These are phyloP conservation scores for Pseudoneurospora amorphoporcata DNA, from an alignment of 495 filamentous ascomycete species.

Conservation along the genomic window DNA sequence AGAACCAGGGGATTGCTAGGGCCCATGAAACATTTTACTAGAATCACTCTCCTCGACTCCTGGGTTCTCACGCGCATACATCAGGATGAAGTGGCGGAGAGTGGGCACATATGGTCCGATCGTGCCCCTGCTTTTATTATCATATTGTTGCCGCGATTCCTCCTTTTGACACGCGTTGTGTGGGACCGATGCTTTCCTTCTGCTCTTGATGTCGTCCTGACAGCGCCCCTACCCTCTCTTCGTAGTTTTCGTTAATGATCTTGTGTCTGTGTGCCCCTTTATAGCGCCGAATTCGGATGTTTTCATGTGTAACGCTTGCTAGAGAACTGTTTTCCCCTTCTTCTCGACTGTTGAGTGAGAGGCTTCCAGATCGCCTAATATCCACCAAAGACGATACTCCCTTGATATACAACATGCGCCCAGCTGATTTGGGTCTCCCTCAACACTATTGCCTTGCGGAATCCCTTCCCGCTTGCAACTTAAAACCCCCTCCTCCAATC, in stretches of 20 bases:
- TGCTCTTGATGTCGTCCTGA: too few species aligned
- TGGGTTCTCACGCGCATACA: not conserved
- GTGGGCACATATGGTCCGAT: not conserved
- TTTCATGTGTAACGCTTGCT: too few species aligned
- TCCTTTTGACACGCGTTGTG: not conserved
- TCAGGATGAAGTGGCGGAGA: not conserved
- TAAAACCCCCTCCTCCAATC: constrained; percentile 46
- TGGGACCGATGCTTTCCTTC: too few species aligned
- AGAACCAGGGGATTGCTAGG: not conserved
- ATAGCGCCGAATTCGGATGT: too few species aligned
- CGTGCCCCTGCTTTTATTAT: not conserved
- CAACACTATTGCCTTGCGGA: not conserved
- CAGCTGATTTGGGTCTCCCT: not conserved
- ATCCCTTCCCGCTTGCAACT: not conserved
- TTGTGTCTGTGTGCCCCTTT: too few species aligned
- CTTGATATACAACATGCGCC: not conserved
- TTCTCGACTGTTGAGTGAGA: not conserved
- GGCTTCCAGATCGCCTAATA: not conserved
- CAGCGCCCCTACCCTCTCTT: too few species aligned
- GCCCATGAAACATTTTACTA: not conserved
- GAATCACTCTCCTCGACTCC: not conserved
- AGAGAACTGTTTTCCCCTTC: too few species aligned
- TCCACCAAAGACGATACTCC: not conserved
- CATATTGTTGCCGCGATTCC: not conserved
- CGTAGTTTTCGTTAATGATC: too few species aligned